These are phyloP conservation scores for Penicillium digitatum DNA, from an alignment of 2,329 filamentous ascomycete species.

Conservation along the genomic window DNA sequence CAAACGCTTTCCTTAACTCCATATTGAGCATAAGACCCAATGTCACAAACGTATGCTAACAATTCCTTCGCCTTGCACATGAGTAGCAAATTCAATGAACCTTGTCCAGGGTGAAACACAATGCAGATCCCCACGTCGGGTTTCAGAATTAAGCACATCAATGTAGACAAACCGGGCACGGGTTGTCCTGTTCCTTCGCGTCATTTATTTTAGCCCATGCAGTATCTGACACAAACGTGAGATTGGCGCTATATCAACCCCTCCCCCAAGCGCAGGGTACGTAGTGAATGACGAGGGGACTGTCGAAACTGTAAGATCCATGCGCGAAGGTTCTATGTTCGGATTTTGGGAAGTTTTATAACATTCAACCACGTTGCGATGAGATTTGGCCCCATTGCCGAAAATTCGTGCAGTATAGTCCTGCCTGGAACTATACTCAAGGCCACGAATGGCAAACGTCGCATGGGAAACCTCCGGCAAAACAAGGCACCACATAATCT, in stretches of 20 bases:
- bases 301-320: slow-evolving; percentile 51
- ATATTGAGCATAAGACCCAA: background rate
- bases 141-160: background rate
- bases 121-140: background rate
- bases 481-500: too few relatives aligned
- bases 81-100: background rate
- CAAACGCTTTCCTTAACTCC: background rate
- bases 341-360: background rate
- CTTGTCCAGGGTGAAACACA: background rate
- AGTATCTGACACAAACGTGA: background rate
- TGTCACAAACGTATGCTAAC: background rate
- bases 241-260: slow-evolving; percentile 13
- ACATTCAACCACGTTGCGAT: slow-evolving; percentile 47
- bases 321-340: slow-evolving; percentile 21
- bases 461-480: too few relatives aligned
- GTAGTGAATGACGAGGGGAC: slow-evolving; percentile 37
- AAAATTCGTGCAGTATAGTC: slow-evolving; percentile 23
- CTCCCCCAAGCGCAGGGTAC: background rate
- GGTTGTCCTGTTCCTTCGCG: background rate
- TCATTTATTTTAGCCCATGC: background rate
- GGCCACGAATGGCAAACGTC: background rate
- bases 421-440: background rate
- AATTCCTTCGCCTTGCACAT: too few relatives aligned
- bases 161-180: background rate
- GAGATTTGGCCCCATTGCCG: slow-evolving; percentile 50